Evolutionary conservation across 371 early-diverging fungal genomes (phyloP), one percentile per base, ranked within the genome.

Genomic region (Mucor racemosus): DNA sequence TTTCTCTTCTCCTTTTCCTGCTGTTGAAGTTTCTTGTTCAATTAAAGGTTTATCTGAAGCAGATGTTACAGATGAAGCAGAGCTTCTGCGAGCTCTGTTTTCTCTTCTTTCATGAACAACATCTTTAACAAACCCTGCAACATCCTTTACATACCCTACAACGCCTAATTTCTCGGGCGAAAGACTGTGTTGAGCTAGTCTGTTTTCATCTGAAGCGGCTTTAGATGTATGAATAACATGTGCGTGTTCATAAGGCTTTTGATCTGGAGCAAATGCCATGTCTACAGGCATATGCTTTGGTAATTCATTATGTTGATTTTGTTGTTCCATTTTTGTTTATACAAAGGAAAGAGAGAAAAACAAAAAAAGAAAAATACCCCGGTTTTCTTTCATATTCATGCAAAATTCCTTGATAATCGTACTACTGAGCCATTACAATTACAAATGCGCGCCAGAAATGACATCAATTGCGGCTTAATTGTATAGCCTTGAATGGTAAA

Each of bases 111-210:
- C 76, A 21, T 82, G 62, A 5, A 77, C 73, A 7, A 62, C 76
- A 40, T 82, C 83, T 39, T 77, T 78, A 36, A 79, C 76, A 71
- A 81, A 81, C 0, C 81, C 80, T 48, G 80, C 82, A 0, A 81
- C 84, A 68, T 81, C 82, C 63, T 73, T 79, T 19, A 84, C 77
- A 67, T 81, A 81, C 8, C 81, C 81, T 14, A 73, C 79, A 0
- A 81, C 71, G 19, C 84, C 84, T 4, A 81, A 61, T 34, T 84
- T 76, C 46, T 78, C 81, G 3, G 81, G 81, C 4, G 80, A 78
- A 19, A 81, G 68, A 36, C 77, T 78, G 42, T 81, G 84, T 41
- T 73, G 74, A 31, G 77, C 60, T 19, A 75, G 26, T 40, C 62
- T 68, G 39, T 42, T 56, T n/a, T 60, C 38, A 4, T 63, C 46